Conservation (phyloP, 176 grass and related monocot species). For the Oryza meridionalis region DNA sequence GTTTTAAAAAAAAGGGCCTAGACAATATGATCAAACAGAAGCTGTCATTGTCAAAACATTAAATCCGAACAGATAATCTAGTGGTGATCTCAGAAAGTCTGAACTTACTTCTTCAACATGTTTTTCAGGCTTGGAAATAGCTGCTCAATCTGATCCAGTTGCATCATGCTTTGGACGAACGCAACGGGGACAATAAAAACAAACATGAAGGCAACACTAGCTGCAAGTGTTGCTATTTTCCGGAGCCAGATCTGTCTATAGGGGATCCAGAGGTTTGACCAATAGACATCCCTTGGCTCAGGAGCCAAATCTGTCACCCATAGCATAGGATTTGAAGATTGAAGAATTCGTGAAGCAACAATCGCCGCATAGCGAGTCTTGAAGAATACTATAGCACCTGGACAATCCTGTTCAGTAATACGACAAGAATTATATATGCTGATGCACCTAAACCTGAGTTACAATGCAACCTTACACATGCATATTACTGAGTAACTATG, state of each 20-base stretch:
- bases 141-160: slow-evolving; percentile 63
- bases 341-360: slow-evolving; percentile 76
- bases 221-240: slow-evolving; percentile 59
- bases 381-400: slow-evolving; percentile 93
- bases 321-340: slow-evolving; percentile 85
- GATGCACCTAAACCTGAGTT: slow-evolving; percentile 25
- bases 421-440: slow-evolving; percentile 17
- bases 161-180: slow-evolving; percentile 87
- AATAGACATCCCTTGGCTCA: slow-evolving; percentile 84
- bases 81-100: slow-evolving; percentile 27
- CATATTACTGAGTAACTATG: neutral
- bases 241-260: slow-evolving; percentile 87
- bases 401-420: slow-evolving; percentile 61
- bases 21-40: slow-evolving; percentile 34
- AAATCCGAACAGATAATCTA: slow-evolving; percentile 16
- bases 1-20: slow-evolving; percentile 61
- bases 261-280: slow-evolving; percentile 89
- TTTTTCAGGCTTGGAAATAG: slow-evolving; percentile 55
- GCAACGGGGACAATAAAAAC: slow-evolving; percentile 80
- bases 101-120: slow-evolving; percentile 70
- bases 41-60: slow-evolving; percentile 16
- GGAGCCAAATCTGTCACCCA: slow-evolving; percentile 89
- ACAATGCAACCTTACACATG: neutral
- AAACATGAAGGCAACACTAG: slow-evolving; percentile 79
- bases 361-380: slow-evolving; percentile 90